phyloP scores from a whole-genome alignment of 177 flowering plant species.

The Tripterygium wilfordii region DNA sequence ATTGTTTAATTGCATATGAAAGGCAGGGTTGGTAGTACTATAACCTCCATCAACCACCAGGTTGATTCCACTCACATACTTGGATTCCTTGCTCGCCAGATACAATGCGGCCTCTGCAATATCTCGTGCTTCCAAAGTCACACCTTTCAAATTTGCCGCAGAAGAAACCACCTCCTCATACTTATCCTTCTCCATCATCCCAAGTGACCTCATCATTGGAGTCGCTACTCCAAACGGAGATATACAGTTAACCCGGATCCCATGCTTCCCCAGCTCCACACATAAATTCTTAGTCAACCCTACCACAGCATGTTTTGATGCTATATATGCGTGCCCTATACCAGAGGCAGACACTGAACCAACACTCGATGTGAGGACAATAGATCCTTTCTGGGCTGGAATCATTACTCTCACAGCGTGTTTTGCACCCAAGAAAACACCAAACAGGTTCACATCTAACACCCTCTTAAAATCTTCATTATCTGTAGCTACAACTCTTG shows the following conservation, averaged over 20 bases:
- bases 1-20: no score
- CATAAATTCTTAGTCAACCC: slow-evolving; percentile 18
- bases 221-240: slow-evolving; percentile 16
- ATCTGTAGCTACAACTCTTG: no score
- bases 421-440: slow-evolving; percentile 27
- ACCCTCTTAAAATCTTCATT: slow-evolving; percentile 11
- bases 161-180: no score
- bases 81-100: no score
- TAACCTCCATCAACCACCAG: no score
- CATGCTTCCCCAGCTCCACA: slow-evolving; percentile 18
- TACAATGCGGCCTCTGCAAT: no score
- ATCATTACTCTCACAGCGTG: slow-evolving; percentile 43
- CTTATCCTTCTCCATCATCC: no score
- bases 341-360: neutral
- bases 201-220: no score
- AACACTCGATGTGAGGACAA: slow-evolving; percentile 19
- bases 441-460: slow-evolving; percentile 15
- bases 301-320: slow-evolving; percentile 12
- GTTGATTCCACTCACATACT: no score
- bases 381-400: slow-evolving; percentile 18
- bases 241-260: slow-evolving; percentile 26
- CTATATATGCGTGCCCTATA: neutral
- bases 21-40: no score
- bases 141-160: no score
- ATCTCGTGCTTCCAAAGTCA: no score